Evolutionary conservation across 768 basidiomycete species (phyloP), one percentile per base, ranked within the genome.

Genomic region (Mrakia gelida): DNA sequence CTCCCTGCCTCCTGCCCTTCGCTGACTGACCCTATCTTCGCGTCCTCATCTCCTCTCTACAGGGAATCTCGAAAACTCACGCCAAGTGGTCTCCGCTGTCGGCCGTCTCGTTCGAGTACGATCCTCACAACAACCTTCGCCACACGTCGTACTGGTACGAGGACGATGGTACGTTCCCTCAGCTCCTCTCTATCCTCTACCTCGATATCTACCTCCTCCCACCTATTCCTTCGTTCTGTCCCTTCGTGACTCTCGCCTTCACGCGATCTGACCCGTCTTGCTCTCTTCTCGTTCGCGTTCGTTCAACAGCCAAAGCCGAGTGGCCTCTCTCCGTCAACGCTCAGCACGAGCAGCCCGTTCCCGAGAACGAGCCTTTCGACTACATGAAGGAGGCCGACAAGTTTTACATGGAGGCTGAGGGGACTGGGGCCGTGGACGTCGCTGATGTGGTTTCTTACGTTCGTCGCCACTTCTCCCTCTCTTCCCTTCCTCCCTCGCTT

Each of bases 61-160:
- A 98, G 96, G 96, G 96, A 61, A 91, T 97, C 79, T 94, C 96
- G 5, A 98, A 98, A 87, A 94, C 97, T 84, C 97, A 99, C 83
- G 95, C 97, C 18, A 99, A 99, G 86, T 99, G 96, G 94, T 96
- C 94, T 0, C 96, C 97, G 18, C 92, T 95, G 79, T 92, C 94
- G 1, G 94, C 97, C 11, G 91, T 99, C 26, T 90, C 91, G 11
- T 98, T 96, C 80, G 97, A 99, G 86, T 99, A 99, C 80, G 97
- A 99, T 84, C 97, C 97, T 18, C 89, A 98, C 87, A 99, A 99
- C 86, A 94, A 94, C 84, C 87, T 99, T 45, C 90, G 95, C 74
- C 97, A 99, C 85, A 98, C 97, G 4, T 90, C 92, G 3, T 90
- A 97, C 84, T 98, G 97, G 97, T 93, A 88, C 83, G 97, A 99